phyloP scores from a whole-genome alignment of 1,139 yeast species.

The Eremothecium cymbalariae region DNA sequence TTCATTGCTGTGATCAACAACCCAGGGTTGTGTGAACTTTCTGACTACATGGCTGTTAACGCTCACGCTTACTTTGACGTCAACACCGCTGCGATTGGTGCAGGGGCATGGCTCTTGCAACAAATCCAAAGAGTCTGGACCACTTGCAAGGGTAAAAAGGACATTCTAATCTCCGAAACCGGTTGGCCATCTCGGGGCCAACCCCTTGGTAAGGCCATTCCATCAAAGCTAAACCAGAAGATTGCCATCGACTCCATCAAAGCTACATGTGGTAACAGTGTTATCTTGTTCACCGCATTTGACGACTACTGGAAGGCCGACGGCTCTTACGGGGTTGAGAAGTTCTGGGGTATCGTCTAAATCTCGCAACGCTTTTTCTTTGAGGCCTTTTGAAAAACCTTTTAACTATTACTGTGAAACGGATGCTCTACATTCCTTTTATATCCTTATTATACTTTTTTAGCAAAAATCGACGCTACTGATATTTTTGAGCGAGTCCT shows the following conservation, averaged over 20 bases:
- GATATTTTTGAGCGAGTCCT: too few relatives aligned
- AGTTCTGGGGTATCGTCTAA: slow-evolving; percentile 57
- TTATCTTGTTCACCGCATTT: slow-evolving; percentile 61
- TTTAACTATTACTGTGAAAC: too few relatives aligned
- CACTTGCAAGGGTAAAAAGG: slow-evolving; percentile 55
- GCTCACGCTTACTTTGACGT: slow-evolving; percentile 80
- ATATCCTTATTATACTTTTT: too few relatives aligned
- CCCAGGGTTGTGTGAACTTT: slow-evolving; percentile 60
- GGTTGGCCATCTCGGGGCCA: slow-evolving; percentile 79
- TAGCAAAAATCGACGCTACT: too few relatives aligned
- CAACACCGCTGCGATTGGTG: slow-evolving; percentile 50
- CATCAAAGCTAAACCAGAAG: slow-evolving; percentile 55
- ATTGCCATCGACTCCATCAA: slow-evolving; percentile 52
- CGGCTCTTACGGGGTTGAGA: slow-evolving; percentile 59
- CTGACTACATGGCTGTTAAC: slow-evolving; percentile 75
- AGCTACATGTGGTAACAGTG: slow-evolving; percentile 46
- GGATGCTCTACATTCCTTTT: slow-evolving; percentile 4
- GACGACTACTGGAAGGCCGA: slow-evolving; percentile 73
- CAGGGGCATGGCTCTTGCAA: slow-evolving; percentile 62
- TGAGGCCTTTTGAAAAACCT: too few relatives aligned
- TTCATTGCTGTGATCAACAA: slow-evolving; percentile 64
- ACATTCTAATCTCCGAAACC: slow-evolving; percentile 59
- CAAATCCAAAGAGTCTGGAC: slow-evolving; percentile 61
- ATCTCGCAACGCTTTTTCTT: too few relatives aligned
- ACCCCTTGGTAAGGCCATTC: slow-evolving; percentile 58